phyloP scores from a whole-genome alignment of 148 eudicot species.

The Fagopyrum tataricum region DNA sequence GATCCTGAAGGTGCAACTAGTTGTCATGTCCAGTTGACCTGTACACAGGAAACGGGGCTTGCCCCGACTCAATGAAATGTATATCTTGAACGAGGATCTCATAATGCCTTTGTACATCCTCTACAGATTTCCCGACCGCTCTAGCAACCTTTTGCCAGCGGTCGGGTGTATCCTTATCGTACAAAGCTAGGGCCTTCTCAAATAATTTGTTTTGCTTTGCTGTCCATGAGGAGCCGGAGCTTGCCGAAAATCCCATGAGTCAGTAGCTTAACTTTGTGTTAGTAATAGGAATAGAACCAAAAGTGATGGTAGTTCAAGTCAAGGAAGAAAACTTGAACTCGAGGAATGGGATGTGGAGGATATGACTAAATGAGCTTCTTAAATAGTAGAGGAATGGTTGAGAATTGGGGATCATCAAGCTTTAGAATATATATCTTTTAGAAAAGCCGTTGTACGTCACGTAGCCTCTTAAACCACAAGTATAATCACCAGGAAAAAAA shows the following conservation, averaged over 20 bases:
- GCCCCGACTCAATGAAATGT: slow-evolving; percentile 45
- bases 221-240: slow-evolving; percentile 55
- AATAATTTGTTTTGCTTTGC: slow-evolving; percentile 52
- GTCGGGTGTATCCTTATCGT: slow-evolving; percentile 52
- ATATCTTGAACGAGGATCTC: slow-evolving; percentile 49
- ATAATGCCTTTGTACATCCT: slow-evolving; percentile 65
- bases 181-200: slow-evolving; percentile 53
- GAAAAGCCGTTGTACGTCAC: slow-evolving; percentile 18
- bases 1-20: slow-evolving; percentile 14
- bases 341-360: slow-evolving; percentile 24
- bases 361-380: slow-evolving; percentile 26
- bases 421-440: slow-evolving; percentile 42
- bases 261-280: neutral
- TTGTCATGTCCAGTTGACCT: slow-evolving; percentile 17
- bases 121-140: slow-evolving; percentile 52
- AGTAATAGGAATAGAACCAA: neutral
- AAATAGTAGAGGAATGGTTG: slow-evolving; percentile 29
- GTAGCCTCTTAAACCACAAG: neutral
- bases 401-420: slow-evolving; percentile 40
- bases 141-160: slow-evolving; percentile 62
- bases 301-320: slow-evolving; percentile 9
- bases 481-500: slow-evolving; percentile 26
- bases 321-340: slow-evolving; percentile 16
- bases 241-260: slow-evolving; percentile 48
- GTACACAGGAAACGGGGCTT: slow-evolving; percentile 47